Percentiles rank a stretch among this genome's conserved stretches.
phyloP scores from a whole-genome alignment of 495 filamentous ascomycete genomes.

The Tuber indicum region DNA sequence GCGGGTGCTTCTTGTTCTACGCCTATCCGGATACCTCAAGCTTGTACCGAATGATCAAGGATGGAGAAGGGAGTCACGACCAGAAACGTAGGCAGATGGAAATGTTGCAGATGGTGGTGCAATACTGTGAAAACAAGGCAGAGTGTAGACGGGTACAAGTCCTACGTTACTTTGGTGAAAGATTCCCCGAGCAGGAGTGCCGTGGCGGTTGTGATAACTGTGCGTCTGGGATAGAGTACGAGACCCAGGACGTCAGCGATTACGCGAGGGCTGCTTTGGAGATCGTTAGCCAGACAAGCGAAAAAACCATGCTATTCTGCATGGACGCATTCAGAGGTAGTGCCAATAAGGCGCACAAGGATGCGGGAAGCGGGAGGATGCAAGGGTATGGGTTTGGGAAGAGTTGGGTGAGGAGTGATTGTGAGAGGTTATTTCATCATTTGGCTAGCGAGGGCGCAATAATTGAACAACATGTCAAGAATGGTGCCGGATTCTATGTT shows the following conservation, averaged over 20 bases:
- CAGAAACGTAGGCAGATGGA: slow-evolving; percentile 75
- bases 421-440: slow-evolving; percentile 49
- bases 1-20: slow-evolving; percentile 86
- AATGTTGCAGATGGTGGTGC: slow-evolving; percentile 76
- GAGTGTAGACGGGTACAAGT: slow-evolving; percentile 85
- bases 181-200: slow-evolving; percentile 66
- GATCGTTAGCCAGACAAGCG: slow-evolving; percentile 54
- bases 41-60: slow-evolving; percentile 67
- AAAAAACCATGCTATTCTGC: slow-evolving; percentile 52
- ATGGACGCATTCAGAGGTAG: slow-evolving; percentile 48
- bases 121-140: slow-evolving; percentile 78
- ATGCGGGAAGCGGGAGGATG: slow-evolving; percentile 38
- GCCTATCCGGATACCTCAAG: slow-evolving; percentile 62
- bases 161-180: slow-evolving; percentile 84
- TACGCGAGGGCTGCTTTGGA: slow-evolving; percentile 61
- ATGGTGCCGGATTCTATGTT: slow-evolving; percentile 55
- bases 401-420: slow-evolving; percentile 47
- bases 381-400: slow-evolving; percentile 48
- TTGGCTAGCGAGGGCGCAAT: slow-evolving; percentile 46
- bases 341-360: slow-evolving; percentile 43
- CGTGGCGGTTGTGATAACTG: slow-evolving; percentile 79
- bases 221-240: slow-evolving; percentile 58
- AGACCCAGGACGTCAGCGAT: slow-evolving; percentile 66
- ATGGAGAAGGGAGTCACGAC: slow-evolving; percentile 63
- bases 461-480: slow-evolving; percentile 50